Base-by-base conservation (phyloP, 2,329 filamentous ascomycete genomes). In the Aspergillus neoniger region DNA sequence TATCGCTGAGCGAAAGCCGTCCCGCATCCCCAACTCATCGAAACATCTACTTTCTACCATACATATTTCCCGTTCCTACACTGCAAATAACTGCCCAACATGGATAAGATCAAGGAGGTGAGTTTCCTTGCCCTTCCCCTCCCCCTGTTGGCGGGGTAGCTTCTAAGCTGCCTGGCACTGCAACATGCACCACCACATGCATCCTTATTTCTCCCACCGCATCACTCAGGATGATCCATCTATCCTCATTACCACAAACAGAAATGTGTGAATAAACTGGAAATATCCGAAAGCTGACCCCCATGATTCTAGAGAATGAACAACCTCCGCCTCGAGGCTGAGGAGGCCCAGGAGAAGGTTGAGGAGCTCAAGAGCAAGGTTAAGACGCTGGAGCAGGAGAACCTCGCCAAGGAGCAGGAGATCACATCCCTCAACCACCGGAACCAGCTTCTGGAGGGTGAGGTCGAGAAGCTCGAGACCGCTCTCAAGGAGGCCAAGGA, bases 341-440 rank as follows among this genome's bases (percentile, higher is more conserved):
- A 98, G 76, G 90, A 95, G 77, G 88, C 91, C 67, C 81, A 87
- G 67, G 81, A 84, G 76, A 90, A 94, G 82, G 89, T 89, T 67
- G 91, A 97, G 77, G 94, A 98, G 81, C 87, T 96, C 69, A 88
- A 95, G 82, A 69, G 80, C 72, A 93, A 91, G 82, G 86, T 97
- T 82, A 98, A 97, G 86, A 79, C 81, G 57, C 86, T 98, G 66
- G 93, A 99, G 82, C 90, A 96, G 80, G 94, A 98, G 83, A 96
- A 92, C 79, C 85, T 96, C 65, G 85, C 90, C 76, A 98, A 98
- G 85, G 95, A 98, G 83, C 93, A 98, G 81, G 94, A 98, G 79
- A 96, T 98, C 80, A 96, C 91, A 69, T 98, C 95, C 57, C 87
- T 98, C 73, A 88, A 90, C 77, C 94, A 98, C 89, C 96, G 94